These are phyloP conservation scores for Jasminum sambac DNA, from an alignment of 257 asterid genomes.

Conservation along the genomic window DNA sequence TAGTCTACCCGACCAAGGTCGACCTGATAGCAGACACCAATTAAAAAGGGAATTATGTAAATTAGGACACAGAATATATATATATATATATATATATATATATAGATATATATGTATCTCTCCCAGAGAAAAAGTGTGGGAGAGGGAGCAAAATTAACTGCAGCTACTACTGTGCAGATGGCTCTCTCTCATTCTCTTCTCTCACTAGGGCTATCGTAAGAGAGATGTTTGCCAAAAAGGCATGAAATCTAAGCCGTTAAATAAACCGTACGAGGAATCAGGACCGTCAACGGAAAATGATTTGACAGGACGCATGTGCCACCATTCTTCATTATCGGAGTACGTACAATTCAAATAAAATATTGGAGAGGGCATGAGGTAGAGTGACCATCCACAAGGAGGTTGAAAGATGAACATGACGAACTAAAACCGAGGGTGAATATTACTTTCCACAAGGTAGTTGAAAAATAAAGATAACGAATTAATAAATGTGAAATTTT, in stretches of 20 bases:
- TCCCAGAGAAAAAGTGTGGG: too few relatives aligned
- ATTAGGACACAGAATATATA: too few relatives aligned
- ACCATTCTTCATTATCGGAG: neutral
- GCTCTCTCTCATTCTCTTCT: neutral
- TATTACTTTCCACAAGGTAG: too few relatives aligned
- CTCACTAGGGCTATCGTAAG: neutral
- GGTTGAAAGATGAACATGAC: too few relatives aligned
- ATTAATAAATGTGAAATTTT: too few relatives aligned
- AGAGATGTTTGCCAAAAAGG: neutral
- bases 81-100: slow-evolving; percentile 13
- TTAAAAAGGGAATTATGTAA: too few relatives aligned
- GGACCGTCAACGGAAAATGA: neutral
- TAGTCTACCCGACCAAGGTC: slow-evolving; percentile 65
- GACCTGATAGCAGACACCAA: slow-evolving; percentile 14
- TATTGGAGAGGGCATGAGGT: neutral
- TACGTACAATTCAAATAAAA: neutral
- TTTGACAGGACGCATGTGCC: slow-evolving; percentile 5
- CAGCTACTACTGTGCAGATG: neutral
- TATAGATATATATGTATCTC: neutral
- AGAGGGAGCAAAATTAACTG: too few relatives aligned
- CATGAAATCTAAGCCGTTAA: slow-evolving; percentile 4
- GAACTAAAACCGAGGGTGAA: too few relatives aligned
- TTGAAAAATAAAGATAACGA: too few relatives aligned
- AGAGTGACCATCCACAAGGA: too few relatives aligned
- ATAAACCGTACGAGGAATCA: neutral